Evolutionary conservation across 371 early-diverging fungal species (phyloP).

Genomic region (Apophysomyces trapeziformis): DNA sequence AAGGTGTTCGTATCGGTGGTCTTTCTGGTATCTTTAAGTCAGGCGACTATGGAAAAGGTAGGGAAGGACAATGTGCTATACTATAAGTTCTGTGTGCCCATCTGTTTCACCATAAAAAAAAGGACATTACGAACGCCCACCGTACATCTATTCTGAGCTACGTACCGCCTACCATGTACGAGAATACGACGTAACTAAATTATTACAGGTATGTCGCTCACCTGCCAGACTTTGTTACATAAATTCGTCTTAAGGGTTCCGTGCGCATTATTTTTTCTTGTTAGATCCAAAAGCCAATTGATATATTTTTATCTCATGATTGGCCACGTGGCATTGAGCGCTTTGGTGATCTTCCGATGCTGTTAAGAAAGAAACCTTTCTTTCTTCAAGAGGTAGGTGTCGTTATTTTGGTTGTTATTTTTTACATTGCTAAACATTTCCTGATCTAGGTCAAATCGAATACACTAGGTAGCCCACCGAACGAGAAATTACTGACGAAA

Average conservation of each 20-base stretch:
- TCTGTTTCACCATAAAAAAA: background rate
- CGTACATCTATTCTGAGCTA: conserved; percentile 63
- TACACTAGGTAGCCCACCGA: conserved; percentile 78
- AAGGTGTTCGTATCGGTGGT: conserved; percentile 91
- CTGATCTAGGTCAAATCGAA: conserved; percentile 58
- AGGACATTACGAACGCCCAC: conserved; percentile 84
- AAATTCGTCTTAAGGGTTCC: background rate
- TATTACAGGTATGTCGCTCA: conserved; percentile 60
- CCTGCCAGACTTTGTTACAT: too few relatives aligned
- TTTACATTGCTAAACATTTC: background rate
- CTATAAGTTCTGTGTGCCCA: background rate
- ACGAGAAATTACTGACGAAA: conserved; percentile 66
- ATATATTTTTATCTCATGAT: conserved; percentile 94
- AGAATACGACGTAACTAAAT: conserved; percentile 77
- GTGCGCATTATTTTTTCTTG: background rate
- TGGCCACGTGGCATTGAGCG: conserved; percentile 92
- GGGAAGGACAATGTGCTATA: background rate
- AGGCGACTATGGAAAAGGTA: conserved; percentile 69
- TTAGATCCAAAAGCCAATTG: conserved; percentile 66
- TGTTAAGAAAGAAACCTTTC: conserved; percentile 72
- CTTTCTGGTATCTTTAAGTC: conserved; percentile 91
- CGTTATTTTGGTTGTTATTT: background rate
- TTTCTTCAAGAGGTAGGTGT: conserved; percentile 72
- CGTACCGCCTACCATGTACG: conserved; percentile 87
- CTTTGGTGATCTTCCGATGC: conserved; percentile 70